Evolutionary conservation across 257 asterid species (phyloP), one percentile per base, ranked within the genome.

Genomic region (Handroanthus guayacan): DNA sequence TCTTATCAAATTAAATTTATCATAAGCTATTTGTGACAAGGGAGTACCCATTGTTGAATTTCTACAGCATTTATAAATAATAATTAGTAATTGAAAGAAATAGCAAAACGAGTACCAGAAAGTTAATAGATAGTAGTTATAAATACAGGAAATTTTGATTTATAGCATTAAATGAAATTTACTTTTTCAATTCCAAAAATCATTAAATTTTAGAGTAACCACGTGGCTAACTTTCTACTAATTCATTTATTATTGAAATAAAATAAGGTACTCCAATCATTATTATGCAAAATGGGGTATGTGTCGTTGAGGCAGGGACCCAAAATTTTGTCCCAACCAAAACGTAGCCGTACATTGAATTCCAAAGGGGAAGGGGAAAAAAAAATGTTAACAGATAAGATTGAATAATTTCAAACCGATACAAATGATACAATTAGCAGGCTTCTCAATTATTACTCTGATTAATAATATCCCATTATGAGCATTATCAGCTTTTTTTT

Each of bases 321-420:
- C 69, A 60, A 31, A 25, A 61, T 61, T 73, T 73, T n/a, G 69
- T 73, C 69, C 18, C 48, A n/a, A 67, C 58, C 56, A 14, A 16
- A 16, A 16, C 8, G 31, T 10, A 54, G 61, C 61, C 31, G 4
- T 54, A 2, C 2, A 6, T 39, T 3, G 44, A 39, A 4, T 39
- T 39, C 44, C 31, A 25, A 25, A 25, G 31, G 1, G 31, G 31
- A 25, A 0, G 31, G n/a, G n/a, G n/a, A n/a, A n/a, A n/a, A n/a
- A n/a, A n/a, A n/a, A n/a, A n/a, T n/a, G n/a, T n/a, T n/a, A n/a
- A n/a, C n/a, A 25, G 1, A 0, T 25, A 41, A 41, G 45, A 5
- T 41, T 41, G 8, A 41, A 41, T 41, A 41, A 41, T 5, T 41
- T 41, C 45, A 5, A 4, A 41, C 1, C 4, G 7, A 41, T 4